Evolutionary conservation across 768 basidiomycete species (phyloP), one percentile per base, ranked within the genome.

Genomic region (Podaxis sp.): DNA sequence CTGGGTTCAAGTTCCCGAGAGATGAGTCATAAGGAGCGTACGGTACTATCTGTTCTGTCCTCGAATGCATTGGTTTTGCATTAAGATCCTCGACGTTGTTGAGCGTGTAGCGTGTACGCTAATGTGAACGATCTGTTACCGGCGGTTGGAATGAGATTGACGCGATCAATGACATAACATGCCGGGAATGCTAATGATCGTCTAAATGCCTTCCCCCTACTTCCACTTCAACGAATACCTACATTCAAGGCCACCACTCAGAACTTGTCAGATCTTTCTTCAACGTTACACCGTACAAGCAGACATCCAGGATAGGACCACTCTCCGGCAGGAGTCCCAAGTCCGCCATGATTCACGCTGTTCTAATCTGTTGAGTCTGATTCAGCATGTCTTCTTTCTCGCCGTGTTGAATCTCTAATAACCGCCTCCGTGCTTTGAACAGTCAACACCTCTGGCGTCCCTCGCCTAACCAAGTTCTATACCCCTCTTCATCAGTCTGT

Each of bases 391-490:
- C 60, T 64, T 68, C 63, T 60, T 59, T 63, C 30, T 59, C 33
- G 33, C 8, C 33, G 8, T 6, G 36, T 6, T 15, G 49, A 12
- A 28, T 38, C 28, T 40, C 67, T 63, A 58, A 63, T 64, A 38
- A 51, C 7, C 36, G 63, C 51, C 52, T 57, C 30, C 17, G 33
- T 26, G 13, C 33, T 9, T 33, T 33, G 46, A 63, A 42, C 71
- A 92, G 95, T 99, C 80, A 99, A 99, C 77, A 98, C 94, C 26
- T 88, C 92, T 58, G 96, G 96, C 52, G 84, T 92, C 63, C 83
- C 92, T 11, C 87, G 93, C 51, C 76, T 95, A 64, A 87, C 90
- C 69, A 95, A 95, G 75, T 96, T 95, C 80, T 96, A 93, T 77
- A 89, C 91, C 5, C 89, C 91, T 4, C 79, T 92, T 17, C 85